Percentiles rank a stretch among this genome's conserved stretches.
These are phyloP conservation scores for Aspergillus glaucus DNA, from an alignment of 2,329 filamentous ascomycete species.

Conservation along the genomic window DNA sequence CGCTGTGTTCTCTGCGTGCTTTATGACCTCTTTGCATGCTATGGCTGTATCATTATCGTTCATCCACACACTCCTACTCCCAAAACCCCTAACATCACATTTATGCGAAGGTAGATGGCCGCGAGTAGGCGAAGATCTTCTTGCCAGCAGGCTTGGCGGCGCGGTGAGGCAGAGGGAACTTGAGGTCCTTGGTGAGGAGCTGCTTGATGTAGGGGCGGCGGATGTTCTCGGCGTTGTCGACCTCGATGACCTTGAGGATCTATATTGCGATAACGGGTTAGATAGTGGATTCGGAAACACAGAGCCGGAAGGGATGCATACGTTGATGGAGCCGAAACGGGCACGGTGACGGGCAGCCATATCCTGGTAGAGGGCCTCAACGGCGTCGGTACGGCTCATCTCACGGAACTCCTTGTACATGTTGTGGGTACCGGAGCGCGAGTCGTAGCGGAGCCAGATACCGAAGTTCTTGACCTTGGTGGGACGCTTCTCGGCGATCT, in stretches of 20 bases:
- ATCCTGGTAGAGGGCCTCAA: constrained; percentile 97
- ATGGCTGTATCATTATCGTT: constrained; percentile 39
- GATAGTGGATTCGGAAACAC: background rate
- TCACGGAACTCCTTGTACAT: constrained; percentile 99
- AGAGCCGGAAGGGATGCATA: constrained; percentile 48
- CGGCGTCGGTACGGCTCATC: constrained; percentile 91
- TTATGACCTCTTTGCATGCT: constrained; percentile 36
- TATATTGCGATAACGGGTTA: constrained; percentile 35
- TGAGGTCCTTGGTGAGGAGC: constrained; percentile 88
- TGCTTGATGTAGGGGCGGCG: constrained; percentile 99
- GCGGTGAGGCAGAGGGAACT: constrained; percentile 98
- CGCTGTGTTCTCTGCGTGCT: constrained; percentile 28
- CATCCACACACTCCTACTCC: constrained; percentile 34
- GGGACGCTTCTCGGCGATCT: constrained; percentile 99
- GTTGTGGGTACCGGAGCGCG: constrained; percentile 99
- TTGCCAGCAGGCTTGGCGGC: constrained; percentile 72
- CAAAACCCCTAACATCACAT: constrained; percentile 38
- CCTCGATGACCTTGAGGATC: constrained; percentile 97
- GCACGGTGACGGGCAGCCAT: constrained; percentile 98
- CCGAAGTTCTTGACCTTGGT: constrained; percentile 99
- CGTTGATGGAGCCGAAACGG: constrained; percentile 97
- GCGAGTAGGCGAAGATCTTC: constrained; percentile 88
- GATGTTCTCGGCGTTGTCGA: constrained; percentile 90
- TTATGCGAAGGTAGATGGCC: constrained; percentile 98
- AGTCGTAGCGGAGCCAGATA: constrained; percentile 99